These are phyloP conservation scores for Termitomyces sp. DNA, from an alignment of 768 basidiomycete species.

Conservation along the genomic window DNA sequence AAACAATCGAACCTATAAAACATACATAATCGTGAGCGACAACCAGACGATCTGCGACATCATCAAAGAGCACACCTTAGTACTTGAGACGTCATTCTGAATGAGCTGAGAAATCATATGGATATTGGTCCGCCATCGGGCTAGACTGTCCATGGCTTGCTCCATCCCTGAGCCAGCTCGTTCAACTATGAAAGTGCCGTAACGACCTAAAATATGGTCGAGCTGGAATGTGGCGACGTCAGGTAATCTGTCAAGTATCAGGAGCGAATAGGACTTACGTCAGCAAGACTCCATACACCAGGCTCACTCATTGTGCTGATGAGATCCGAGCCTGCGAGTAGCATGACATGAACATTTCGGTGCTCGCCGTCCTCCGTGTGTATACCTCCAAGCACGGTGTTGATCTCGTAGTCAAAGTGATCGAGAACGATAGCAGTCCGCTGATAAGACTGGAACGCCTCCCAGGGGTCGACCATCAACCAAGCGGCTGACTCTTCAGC, in stretches of 20 bases:
- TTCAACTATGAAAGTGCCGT: slow-evolving; percentile 93
- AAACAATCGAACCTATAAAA: slow-evolving; percentile 55
- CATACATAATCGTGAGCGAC: not conserved
- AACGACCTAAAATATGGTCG: slow-evolving; percentile 92
- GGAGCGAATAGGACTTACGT: slow-evolving; percentile 53
- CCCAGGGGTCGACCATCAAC: slow-evolving; percentile 99
- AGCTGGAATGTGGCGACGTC: slow-evolving; percentile 43
- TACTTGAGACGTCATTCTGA: slow-evolving; percentile 95
- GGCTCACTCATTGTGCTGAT: slow-evolving; percentile 98
- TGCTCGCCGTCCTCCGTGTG: slow-evolving; percentile 68
- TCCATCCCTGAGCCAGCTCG: slow-evolving; percentile 91
- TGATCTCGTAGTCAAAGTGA: slow-evolving; percentile 95
- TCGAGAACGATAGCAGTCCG: slow-evolving; percentile 96
- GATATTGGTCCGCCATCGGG: slow-evolving; percentile 78
- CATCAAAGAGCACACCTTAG: slow-evolving; percentile 50
- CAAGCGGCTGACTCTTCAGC: slow-evolving; percentile 87
- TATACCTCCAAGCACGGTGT: slow-evolving; percentile 78
- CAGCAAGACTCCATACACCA: slow-evolving; percentile 92
- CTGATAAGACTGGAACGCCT: slow-evolving; percentile 91
- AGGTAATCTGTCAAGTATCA: slow-evolving; percentile 7
- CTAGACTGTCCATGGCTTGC: slow-evolving; percentile 70
- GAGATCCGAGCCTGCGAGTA: slow-evolving; percentile 96
- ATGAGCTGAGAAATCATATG: slow-evolving; percentile 91
- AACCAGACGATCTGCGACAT: not conserved
- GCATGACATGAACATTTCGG: slow-evolving; percentile 78